Evolutionary conservation across 345 rosid species (phyloP).

Genomic region (Toxicodendron radicans): DNA sequence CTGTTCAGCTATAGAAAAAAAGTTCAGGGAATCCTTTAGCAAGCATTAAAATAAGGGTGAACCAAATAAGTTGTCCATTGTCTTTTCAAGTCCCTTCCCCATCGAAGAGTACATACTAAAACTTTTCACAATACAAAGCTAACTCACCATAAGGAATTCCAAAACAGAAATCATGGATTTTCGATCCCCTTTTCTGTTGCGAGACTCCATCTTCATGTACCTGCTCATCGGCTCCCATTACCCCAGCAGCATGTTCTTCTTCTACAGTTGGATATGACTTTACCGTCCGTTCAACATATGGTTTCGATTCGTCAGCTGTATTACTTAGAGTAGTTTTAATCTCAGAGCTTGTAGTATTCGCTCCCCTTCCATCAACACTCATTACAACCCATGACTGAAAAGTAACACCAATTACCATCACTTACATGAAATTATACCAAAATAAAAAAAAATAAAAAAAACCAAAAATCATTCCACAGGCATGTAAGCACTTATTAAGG

Average conservation of each 20-base stretch:
- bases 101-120: not conserved
- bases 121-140: not conserved
- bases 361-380: conserved; percentile 48
- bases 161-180: conserved; percentile 90
- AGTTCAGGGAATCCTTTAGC: not conserved
- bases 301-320: conserved; percentile 46
- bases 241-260: conserved; percentile 29
- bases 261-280: conserved; percentile 26
- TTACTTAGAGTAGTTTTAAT: conserved; percentile 35
- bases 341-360: conserved; percentile 30
- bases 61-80: not conserved
- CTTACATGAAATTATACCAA: not conserved
- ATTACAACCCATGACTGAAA: conserved; percentile 49
- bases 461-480: not conserved
- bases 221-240: conserved; percentile 22
- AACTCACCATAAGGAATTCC: conserved; percentile 95
- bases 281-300: conserved; percentile 36
- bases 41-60: not conserved
- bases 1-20: not conserved
- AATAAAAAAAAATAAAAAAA: not conserved
- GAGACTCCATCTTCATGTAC: conserved; percentile 37
- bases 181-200: conserved; percentile 51
- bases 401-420: conserved; percentile 9
- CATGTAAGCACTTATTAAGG: not conserved
- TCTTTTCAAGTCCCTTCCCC: not conserved